Percentiles rank a stretch among this genome's conserved stretches.
These are phyloP conservation scores for Bipolaris cookei DNA, from an alignment of 2,329 filamentous ascomycete species.

Conservation along the genomic window DNA sequence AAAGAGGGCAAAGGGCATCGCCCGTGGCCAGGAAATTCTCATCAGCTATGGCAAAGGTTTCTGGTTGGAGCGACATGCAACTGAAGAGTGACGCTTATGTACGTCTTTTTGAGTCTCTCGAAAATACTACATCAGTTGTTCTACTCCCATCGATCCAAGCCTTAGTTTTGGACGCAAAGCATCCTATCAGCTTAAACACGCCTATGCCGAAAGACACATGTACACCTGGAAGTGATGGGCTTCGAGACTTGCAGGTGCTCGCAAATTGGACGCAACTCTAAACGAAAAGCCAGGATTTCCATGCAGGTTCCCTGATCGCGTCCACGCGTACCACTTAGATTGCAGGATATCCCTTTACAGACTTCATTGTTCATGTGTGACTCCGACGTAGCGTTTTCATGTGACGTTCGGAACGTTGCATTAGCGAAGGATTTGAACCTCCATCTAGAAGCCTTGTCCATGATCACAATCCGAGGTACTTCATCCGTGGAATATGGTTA, in stretches of 20 bases:
- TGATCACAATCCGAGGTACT: slow-evolving; percentile 9
- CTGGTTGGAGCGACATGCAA: slow-evolving; percentile 50
- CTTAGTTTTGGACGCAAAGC: background rate
- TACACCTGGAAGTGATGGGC: background rate
- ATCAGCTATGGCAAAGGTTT: slow-evolving; percentile 63
- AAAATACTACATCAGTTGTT: background rate
- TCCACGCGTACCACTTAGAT: background rate
- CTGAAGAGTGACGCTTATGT: slow-evolving; percentile 12
- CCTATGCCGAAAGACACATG: background rate
- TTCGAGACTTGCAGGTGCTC: background rate
- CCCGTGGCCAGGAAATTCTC: slow-evolving; percentile 58
- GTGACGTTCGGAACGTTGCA: background rate
- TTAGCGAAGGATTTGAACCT: slow-evolving; percentile 6
- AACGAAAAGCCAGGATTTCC: background rate
- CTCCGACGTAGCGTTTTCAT: slow-evolving; percentile 2
- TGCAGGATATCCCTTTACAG: background rate
- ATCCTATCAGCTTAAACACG: background rate
- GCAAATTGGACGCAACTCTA: background rate
- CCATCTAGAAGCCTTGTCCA: slow-evolving; percentile 16
- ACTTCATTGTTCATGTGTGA: background rate
- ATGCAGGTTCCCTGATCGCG: background rate
- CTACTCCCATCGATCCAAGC: background rate
- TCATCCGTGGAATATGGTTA: background rate
- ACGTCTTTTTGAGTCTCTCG: background rate
- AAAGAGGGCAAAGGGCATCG: slow-evolving; percentile 55